Conservation (phyloP, 192 early-diverging fungal genomes). For the Mortierella alpina region DNA sequence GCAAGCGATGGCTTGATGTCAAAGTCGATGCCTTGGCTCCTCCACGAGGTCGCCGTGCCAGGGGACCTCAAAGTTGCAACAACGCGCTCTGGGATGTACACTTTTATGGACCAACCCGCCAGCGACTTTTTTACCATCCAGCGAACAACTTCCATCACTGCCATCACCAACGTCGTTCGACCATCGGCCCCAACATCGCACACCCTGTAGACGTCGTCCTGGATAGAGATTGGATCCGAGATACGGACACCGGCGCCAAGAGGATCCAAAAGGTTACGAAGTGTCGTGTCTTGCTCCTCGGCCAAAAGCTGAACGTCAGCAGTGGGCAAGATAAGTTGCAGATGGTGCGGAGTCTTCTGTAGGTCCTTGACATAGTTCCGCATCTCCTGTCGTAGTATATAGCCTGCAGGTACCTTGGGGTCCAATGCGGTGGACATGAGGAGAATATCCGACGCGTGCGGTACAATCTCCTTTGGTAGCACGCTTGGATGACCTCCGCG, state of each 20-base stretch:
- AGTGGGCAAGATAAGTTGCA: slow-evolving; percentile 2
- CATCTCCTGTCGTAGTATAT: slow-evolving; percentile 27
- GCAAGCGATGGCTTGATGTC: not conserved
- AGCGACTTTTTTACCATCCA: not conserved
- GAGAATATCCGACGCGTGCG: not conserved
- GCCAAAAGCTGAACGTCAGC: not conserved
- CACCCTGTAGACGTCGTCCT: not conserved
- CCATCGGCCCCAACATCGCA: slow-evolving; percentile 16
- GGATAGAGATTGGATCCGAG: not conserved
- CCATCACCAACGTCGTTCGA: not conserved
- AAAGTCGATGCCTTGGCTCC: not conserved
- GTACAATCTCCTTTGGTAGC: slow-evolving; percentile 7
- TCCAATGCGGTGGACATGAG: not conserved
- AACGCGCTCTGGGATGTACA: slow-evolving; percentile 9
- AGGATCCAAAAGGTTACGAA: not conserved
- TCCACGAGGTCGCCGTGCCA: not conserved
- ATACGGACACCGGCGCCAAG: not conserved
- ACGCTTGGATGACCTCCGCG: slow-evolving; percentile 18
- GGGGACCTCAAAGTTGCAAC: not conserved
- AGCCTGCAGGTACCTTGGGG: slow-evolving; percentile 3
- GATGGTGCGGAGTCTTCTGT: not conserved
- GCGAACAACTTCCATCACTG: not conserved
- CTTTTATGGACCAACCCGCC: not conserved
- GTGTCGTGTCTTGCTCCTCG: not conserved
- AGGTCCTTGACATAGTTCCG: not conserved